Evolutionary conservation across 805 yeast genomes (phyloP), one percentile per base, ranked within the genome.

Genomic region (Suhomyces prunicola): DNA sequence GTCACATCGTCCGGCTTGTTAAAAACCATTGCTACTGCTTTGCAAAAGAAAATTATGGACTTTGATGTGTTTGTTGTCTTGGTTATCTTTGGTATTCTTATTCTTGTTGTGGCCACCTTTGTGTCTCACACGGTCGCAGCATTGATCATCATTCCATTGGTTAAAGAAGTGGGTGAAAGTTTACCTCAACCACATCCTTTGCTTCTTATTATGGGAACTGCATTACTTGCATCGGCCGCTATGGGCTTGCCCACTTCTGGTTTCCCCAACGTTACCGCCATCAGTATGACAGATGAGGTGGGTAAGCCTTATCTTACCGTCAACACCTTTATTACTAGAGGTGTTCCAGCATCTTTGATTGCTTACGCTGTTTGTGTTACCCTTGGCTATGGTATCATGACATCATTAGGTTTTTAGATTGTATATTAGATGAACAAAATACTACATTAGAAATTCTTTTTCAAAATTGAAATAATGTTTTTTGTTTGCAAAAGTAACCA

Each of bases 171-270:
- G 52, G 99, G 98, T n/a, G 76, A 83, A 41, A 75, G 82, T 41
- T 68, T 88, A 67, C 78, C 84, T 2, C 84, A 83, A 29, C 94
- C 96, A 15, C 97, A 90, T 69, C 96, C 98, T 35, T 80, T 91
- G 57, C 65, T 93, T 46, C 74, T 94, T 60, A 87, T 94, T 46
- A 80, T 83, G 84, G 74, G 77, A 10, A 76, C 82, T 51, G 85
- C 85, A 2, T 68, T 83, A 56, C 74, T 94, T 56, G 90, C 97
- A 63, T 93, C 98, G 0, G 86, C 88, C 36, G 99, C 98, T 2
- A 94, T 94, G 98, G 98, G 97, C 1, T 74, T 94, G 50, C 98
- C 99, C 27, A 94, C 98, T 0, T 88, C 96, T 2, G 98, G 99
- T 0, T 93, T 94, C 77, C 99, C 99, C 4, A 94, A 94, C 63